Base-by-base conservation (phyloP, 2,329 filamentous ascomycete genomes). In the Diaporthe nobilis region DNA sequence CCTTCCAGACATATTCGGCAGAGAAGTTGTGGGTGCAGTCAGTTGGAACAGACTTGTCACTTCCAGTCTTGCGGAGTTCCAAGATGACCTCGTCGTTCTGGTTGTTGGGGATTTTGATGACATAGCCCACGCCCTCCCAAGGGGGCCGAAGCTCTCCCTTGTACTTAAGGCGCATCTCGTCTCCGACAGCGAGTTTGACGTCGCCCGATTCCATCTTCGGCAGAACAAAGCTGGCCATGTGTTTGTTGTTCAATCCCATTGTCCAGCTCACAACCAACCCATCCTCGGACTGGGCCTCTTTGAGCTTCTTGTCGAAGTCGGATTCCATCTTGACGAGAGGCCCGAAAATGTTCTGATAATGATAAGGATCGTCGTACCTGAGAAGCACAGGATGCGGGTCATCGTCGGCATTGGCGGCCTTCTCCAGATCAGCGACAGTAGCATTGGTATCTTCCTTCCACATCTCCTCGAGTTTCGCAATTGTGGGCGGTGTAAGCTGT, bases 41-140 rank as follows among this genome's bases (percentile, higher is more conserved):
- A 0, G 95, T 98, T 0, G 97, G 97, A 1, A 98, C 95, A 39
- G 94, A 95, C 85, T 98, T 98, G 86, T 98, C 96, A 82, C 98
- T 98, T 77, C 95, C 96, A 78, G 97, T 96, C 81, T 97, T 95
- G 79, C 97, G 94, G 82, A 99, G 87, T 84, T 99, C 97, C 78
- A 99, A 94, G 13, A 94, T 97, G 71, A 99, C 97, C 83, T 99
- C 96, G 81, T 99, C 97, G 20, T 96, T 98, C 86, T 98, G 95
- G 85, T 98, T 98, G 89, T 99, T 98, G 31, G 97, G 97, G 76
- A 99, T 98, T 87, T 99, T 99, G 87, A 98, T 96, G 77, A 99
- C 97, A 84, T 99, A 99, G 78, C 97, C 97, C 47, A 99, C 97
- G 51, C 97, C 97, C 83, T 99, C 97, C 97, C 97, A 99, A 76